Evolutionary conservation across 805 yeast genomes (phyloP).

Genomic region (Starmerella bombicola): DNA sequence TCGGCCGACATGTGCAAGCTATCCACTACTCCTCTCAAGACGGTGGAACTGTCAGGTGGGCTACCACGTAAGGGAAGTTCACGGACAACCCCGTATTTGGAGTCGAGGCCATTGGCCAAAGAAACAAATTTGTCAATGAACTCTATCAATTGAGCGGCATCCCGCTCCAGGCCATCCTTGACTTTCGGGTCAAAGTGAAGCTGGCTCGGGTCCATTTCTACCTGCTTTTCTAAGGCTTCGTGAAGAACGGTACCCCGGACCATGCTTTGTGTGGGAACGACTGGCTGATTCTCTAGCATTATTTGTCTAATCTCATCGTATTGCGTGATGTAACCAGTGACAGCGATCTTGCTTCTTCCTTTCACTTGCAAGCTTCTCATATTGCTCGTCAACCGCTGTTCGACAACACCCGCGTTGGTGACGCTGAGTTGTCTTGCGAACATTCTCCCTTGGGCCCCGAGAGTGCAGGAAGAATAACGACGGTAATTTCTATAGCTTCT

Average conservation of each 20-base stretch:
- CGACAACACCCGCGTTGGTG: neutral
- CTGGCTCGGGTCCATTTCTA: neutral
- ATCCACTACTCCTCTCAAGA: conserved; percentile 26
- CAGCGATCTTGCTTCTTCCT: conserved; percentile 3
- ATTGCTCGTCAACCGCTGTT: neutral
- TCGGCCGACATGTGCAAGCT: conserved; percentile 12
- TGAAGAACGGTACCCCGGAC: conserved; percentile 11
- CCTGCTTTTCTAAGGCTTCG: conserved; percentile 3
- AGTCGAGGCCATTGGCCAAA: conserved; percentile 6
- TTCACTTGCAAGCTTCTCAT: neutral
- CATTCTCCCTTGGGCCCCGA: no score
- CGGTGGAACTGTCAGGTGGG: conserved; percentile 12
- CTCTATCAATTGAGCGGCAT: conserved; percentile 5
- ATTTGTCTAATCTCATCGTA: conserved; percentile 15
- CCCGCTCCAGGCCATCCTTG: neutral
- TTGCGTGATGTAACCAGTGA: conserved; percentile 17
- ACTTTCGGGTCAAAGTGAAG: neutral
- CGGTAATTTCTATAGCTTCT: conserved; percentile 5
- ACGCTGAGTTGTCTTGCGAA: neutral
- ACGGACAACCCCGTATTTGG: conserved; percentile 12
- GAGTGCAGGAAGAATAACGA: no score
- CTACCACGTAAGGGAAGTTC: conserved; percentile 26
- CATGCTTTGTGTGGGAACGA: conserved; percentile 2
- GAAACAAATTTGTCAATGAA: conserved; percentile 19
- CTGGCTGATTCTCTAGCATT: neutral